These are phyloP conservation scores for Crassisporium funariophilum DNA, from an alignment of 768 basidiomycete genomes.

Conservation along the genomic window DNA sequence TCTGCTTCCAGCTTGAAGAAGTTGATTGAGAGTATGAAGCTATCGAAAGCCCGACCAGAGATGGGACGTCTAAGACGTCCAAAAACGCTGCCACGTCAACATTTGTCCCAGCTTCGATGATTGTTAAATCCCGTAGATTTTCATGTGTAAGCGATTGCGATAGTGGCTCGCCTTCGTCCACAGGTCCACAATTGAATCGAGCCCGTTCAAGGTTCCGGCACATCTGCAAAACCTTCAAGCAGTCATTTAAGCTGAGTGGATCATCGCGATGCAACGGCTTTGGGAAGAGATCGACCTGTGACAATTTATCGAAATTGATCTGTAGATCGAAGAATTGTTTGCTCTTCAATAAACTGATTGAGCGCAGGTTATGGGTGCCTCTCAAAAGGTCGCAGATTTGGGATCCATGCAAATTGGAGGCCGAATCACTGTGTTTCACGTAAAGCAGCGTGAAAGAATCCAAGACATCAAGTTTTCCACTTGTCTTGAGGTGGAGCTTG, in stretches of 20 bases:
- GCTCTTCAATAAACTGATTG: too few species aligned
- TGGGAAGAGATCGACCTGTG: neutral
- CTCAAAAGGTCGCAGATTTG: too few species aligned
- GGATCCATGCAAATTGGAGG: too few species aligned
- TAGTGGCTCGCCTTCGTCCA: neutral
- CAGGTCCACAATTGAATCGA: neutral
- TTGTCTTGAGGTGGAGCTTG: neutral
- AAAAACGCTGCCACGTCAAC: too few species aligned
- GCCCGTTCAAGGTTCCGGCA: neutral
- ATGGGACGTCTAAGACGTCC: too few species aligned
- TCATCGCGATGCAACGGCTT: neutral
- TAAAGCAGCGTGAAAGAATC: slow-evolving; percentile 1
- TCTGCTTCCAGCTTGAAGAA: too few species aligned
- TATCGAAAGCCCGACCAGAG: too few species aligned
- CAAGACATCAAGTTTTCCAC: neutral
- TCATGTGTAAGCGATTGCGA: neutral
- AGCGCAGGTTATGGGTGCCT: too few species aligned
- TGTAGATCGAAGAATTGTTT: too few species aligned
- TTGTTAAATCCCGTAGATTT: neutral
- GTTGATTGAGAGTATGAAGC: too few species aligned
- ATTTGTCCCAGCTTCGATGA: too few species aligned
- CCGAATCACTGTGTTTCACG: too few species aligned
- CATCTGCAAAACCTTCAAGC: neutral
- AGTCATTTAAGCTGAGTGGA: neutral
- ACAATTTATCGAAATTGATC: neutral